These are phyloP conservation scores for Immersiella caudata DNA, from an alignment of 495 filamentous ascomycete genomes.

Conservation along the genomic window DNA sequence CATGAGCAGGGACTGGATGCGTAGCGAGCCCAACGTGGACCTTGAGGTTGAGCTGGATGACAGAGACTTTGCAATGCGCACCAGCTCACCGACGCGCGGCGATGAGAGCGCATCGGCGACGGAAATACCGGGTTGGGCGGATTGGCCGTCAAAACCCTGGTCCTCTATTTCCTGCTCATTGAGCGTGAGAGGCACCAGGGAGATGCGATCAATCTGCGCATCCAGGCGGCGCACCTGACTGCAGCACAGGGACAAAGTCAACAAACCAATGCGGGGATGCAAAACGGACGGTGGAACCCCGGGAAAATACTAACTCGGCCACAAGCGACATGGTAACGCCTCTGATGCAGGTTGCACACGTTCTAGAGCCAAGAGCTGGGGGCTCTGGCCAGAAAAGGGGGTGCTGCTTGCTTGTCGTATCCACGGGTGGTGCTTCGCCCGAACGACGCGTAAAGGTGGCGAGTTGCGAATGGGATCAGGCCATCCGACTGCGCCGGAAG, in stretches of 20 bases:
- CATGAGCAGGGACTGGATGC: slow-evolving; percentile 61
- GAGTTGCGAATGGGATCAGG: slow-evolving; percentile 34
- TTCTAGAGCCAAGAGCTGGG: slow-evolving; percentile 18
- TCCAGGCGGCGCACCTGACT: slow-evolving; percentile 83
- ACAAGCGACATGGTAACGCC: slow-evolving; percentile 63
- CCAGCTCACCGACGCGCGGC: slow-evolving; percentile 54
- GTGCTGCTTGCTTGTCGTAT: background rate
- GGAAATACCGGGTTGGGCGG: slow-evolving; percentile 1
- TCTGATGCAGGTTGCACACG: slow-evolving; percentile 22
- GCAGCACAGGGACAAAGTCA: slow-evolving; percentile 22
- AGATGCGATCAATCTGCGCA: slow-evolving; percentile 74
- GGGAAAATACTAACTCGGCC: slow-evolving; percentile 58
- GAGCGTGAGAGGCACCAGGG: slow-evolving; percentile 40
- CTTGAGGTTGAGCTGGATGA: slow-evolving; percentile 65
- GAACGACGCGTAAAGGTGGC: slow-evolving; percentile 38
- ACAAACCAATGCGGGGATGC: background rate
- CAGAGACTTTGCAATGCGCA: slow-evolving; percentile 67
- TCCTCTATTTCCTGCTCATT: slow-evolving; percentile 30
- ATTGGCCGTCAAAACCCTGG: slow-evolving; percentile 15
- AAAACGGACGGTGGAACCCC: slow-evolving; percentile 8
- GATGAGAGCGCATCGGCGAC: slow-evolving; percentile 34
- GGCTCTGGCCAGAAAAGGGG: slow-evolving; percentile 11
- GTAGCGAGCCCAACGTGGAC: slow-evolving; percentile 51
- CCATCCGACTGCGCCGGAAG: slow-evolving; percentile 31
- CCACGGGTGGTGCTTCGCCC: slow-evolving; percentile 16